Evolutionary conservation across 2,329 filamentous ascomycete genomes (phyloP).

Genomic region (Nemania abortiva): DNA sequence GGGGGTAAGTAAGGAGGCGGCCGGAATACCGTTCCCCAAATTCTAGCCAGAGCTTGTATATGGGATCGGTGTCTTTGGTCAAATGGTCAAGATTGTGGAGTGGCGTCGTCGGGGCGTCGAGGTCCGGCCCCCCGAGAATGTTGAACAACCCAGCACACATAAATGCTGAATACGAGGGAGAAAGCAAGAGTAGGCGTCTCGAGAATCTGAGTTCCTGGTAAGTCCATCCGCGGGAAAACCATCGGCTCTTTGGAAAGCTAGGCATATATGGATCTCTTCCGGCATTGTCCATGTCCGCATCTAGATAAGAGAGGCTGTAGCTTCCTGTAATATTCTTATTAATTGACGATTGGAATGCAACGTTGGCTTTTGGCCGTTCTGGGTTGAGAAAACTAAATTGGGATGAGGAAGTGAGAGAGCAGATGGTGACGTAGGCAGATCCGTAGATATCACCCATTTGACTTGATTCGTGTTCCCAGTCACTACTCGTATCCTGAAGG

Average conservation of each 20-base stretch:
- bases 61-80: not conserved
- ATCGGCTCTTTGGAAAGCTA: slow-evolving; percentile 12
- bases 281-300: slow-evolving; percentile 12
- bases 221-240: slow-evolving; percentile 17
- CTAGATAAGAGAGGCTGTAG: slow-evolving; percentile 15
- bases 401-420: slow-evolving; percentile 13
- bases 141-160: slow-evolving; percentile 12
- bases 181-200: slow-evolving; percentile 14
- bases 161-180: slow-evolving; percentile 5
- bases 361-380: not conserved
- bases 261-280: slow-evolving; percentile 2
- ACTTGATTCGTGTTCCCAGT: slow-evolving; percentile 16
- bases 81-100: slow-evolving; percentile 1
- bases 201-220: slow-evolving; percentile 21
- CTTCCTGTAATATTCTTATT: slow-evolving; percentile 3
- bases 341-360: slow-evolving; percentile 8
- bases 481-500: slow-evolving; percentile 1
- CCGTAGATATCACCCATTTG: slow-evolving; percentile 18
- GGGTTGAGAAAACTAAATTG: slow-evolving; percentile 8
- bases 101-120: not conserved
- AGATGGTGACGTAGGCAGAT: slow-evolving; percentile 14
- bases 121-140: not conserved
- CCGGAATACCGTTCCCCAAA: slow-evolving; percentile 5
- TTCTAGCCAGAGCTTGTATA: slow-evolving; percentile 2
- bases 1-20: slow-evolving; percentile 4